Evolutionary conservation across 2,329 filamentous ascomycete species (phyloP).

Genomic region (Trichoderma semiorbis): DNA sequence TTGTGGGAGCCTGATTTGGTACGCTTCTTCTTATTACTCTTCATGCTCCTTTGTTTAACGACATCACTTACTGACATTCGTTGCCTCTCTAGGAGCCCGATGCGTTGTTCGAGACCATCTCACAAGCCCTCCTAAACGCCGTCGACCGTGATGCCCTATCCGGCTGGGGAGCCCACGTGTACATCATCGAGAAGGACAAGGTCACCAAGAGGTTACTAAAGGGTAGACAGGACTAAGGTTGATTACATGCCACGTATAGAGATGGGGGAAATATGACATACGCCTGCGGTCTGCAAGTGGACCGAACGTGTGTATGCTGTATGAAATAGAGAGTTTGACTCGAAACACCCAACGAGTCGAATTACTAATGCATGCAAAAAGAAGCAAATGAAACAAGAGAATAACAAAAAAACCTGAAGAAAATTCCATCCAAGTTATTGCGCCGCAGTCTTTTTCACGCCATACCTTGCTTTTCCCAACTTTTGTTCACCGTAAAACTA

Average conservation of each 20-base stretch:
- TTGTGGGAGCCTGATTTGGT: constrained; percentile 98
- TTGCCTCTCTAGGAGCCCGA: constrained; percentile 66
- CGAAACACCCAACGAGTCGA: not conserved
- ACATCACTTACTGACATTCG: not conserved
- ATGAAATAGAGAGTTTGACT: constrained; percentile 22
- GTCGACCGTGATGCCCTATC: constrained; percentile 95
- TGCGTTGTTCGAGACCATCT: constrained; percentile 97
- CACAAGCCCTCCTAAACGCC: constrained; percentile 90
- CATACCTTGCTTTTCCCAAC: not conserved
- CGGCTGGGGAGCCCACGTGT: constrained; percentile 97
- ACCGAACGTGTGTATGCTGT: constrained; percentile 15
- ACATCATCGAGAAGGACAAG: constrained; percentile 99
- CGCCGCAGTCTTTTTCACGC: not conserved
- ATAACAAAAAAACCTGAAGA: not conserved
- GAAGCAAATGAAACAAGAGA: not conserved
- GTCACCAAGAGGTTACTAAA: constrained; percentile 98
- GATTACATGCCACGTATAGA: constrained; percentile 5
- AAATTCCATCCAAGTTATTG: not conserved
- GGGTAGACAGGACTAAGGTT: constrained; percentile 19
- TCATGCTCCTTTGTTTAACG: not conserved
- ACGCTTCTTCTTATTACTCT: constrained; percentile 32
- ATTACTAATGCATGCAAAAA: not conserved
- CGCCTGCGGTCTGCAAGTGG: not conserved
- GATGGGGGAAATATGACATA: not conserved
- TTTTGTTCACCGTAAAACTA: not conserved